Percentiles rank a stretch among this genome's conserved stretches.
Evolutionary conservation across 1,284 basidiomycete genomes (phyloP).

Genomic region (Fereydounia khargensis): DNA sequence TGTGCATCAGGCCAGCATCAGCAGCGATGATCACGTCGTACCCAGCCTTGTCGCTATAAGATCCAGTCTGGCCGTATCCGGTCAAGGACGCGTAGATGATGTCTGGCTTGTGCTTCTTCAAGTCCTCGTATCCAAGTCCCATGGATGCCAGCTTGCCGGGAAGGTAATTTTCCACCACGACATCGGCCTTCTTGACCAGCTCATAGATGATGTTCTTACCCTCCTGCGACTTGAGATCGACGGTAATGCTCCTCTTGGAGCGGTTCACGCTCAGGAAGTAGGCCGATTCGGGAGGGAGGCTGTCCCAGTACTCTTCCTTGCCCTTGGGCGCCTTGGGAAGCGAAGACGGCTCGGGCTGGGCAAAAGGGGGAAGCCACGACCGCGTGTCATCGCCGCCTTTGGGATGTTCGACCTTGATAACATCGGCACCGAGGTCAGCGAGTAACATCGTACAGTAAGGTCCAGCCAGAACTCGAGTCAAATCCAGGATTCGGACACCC

Average conservation of each 20-base stretch:
- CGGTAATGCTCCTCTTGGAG: slow-evolving; percentile 78
- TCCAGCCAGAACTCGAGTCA: slow-evolving; percentile 84
- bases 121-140: slow-evolving; percentile 82
- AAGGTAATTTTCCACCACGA: slow-evolving; percentile 64
- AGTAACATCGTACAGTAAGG: slow-evolving; percentile 77
- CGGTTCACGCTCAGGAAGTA: slow-evolving; percentile 89
- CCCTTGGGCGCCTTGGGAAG: slow-evolving; percentile 59
- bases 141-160: slow-evolving; percentile 74
- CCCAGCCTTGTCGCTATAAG: slow-evolving; percentile 71
- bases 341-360: slow-evolving; percentile 5
- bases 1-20: slow-evolving; percentile 51
- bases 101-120: slow-evolving; percentile 72
- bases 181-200: slow-evolving; percentile 74
- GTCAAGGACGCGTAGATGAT: slow-evolving; percentile 89
- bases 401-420: slow-evolving; percentile 67
- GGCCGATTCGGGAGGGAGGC: slow-evolving; percentile 80
- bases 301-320: slow-evolving; percentile 62
- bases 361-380: slow-evolving; percentile 51
- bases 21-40: slow-evolving; percentile 53
- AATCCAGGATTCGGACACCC: slow-evolving; percentile 77
- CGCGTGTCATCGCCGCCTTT: slow-evolving; percentile 85
- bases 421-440: slow-evolving; percentile 81
- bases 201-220: slow-evolving; percentile 76
- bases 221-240: slow-evolving; percentile 77
- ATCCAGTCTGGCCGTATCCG: slow-evolving; percentile 90